Base-by-base conservation (phyloP, 148 eudicot species). In the Rhododendron kiyosumense region DNA sequence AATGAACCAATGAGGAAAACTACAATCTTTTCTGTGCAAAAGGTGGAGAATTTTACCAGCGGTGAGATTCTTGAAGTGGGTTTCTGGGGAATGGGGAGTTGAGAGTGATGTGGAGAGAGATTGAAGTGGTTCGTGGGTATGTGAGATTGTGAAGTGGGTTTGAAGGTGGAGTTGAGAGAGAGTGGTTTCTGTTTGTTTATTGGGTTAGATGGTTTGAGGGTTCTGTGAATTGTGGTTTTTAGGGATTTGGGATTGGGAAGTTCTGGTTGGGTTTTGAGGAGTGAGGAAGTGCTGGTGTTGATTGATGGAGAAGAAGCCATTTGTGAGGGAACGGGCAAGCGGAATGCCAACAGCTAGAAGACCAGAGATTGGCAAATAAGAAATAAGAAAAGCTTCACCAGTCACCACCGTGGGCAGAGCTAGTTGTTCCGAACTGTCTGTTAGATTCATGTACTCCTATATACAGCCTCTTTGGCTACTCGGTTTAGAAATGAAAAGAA, bases 1-100 rank as follows among this genome's bases (percentile, higher is more conserved):
- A 97, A 86, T 18, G 98, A 94, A 83, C 98, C 98, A 86, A 97
- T 41, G 17, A 93, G 84, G 43, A 94, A 84, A 87, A 88, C 84
- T 0, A 88, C 90, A 51, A 91, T 85, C 65, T 86, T 91, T 84
- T 90, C 84, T 0, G 87, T 46, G 69, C 93, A 67, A 86, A 86
- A 67, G 32, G 82, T 88, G 59, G 93, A 71, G 34, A 93, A 49
- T 69, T 57, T 77, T 43, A 87, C 61, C 10, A 63, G 26, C 43
- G 77, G 8, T 46, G 87, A 85, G 79, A 67, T 9, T 34, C 34
- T 79, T 54, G 90, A 48, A 24, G 69, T 46, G 85, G 87, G 89
- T 65, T n/a, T 82, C 15, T 12, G 75, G 43, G 45, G 57, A 82
- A 7, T 48, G 36, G 46, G 75, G 4, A 20, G 57, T 41, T 76